Evolutionary conservation across 1,139 yeast species (phyloP).

Genomic region (Kurtzmaniella quercitrusa): DNA sequence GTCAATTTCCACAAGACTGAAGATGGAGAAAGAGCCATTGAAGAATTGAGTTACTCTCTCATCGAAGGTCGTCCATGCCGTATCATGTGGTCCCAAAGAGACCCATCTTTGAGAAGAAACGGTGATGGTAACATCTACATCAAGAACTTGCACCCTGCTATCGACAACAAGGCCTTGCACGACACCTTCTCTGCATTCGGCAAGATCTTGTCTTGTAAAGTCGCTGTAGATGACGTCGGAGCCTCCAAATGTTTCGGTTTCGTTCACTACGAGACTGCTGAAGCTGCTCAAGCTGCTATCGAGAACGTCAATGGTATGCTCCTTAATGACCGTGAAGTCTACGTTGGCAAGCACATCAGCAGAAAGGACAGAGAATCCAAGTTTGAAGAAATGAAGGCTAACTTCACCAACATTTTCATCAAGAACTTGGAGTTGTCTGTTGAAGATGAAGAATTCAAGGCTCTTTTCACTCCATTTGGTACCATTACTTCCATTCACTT

Average conservation of each 20-base stretch:
- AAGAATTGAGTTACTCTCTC: constrained; percentile 89
- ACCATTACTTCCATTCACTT: constrained; percentile 79
- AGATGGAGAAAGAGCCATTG: constrained; percentile 94
- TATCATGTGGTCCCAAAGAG: constrained; percentile 99
- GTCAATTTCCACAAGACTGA: constrained; percentile 89
- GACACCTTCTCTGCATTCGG: constrained; percentile 98
- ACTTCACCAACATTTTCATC: constrained; percentile 92
- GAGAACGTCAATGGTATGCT: constrained; percentile 98
- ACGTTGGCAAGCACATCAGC: constrained; percentile 90
- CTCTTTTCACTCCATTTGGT: constrained; percentile 73
- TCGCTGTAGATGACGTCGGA: constrained; percentile 92
- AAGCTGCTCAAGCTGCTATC: constrained; percentile 92
- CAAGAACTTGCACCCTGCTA: constrained; percentile 97
- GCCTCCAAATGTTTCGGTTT: constrained; percentile 95
- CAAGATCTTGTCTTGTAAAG: constrained; percentile 92
- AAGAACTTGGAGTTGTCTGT: constrained; percentile 80
- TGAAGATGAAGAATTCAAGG: constrained; percentile 69
- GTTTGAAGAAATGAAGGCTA: constrained; percentile 86
- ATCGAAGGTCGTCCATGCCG: constrained; percentile 98
- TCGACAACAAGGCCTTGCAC: constrained; percentile 97
- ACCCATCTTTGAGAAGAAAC: constrained; percentile 91
- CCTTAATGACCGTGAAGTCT: constrained; percentile 94
- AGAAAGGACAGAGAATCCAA: constrained; percentile 95
- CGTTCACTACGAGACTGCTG: constrained; percentile 93
- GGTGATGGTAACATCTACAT: constrained; percentile 97